Evolutionary conservation across 352 stramenopile species (phyloP).

Genomic region (Pythium rhizo-oryzae): DNA sequence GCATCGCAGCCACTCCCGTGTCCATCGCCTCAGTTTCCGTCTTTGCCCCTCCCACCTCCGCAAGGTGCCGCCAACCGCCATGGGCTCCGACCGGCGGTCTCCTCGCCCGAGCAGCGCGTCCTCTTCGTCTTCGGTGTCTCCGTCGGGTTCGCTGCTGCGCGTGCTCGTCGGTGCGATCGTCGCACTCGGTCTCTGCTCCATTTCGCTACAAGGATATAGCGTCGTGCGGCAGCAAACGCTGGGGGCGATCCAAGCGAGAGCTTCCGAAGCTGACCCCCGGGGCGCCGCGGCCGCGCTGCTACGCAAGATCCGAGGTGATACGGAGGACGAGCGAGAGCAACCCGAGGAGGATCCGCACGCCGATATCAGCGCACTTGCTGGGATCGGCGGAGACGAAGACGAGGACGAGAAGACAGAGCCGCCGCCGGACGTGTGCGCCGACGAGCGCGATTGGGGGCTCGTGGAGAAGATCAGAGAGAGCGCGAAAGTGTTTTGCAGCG

Average conservation of each 20-base stretch:
- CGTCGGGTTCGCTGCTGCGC: conserved; percentile 5
- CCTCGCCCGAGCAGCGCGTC: background rate
- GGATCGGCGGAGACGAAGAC: background rate
- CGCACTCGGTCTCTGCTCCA: conserved; percentile 10
- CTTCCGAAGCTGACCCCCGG: background rate
- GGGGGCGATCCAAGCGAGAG: background rate
- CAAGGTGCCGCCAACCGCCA: background rate
- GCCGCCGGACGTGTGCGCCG: conserved; percentile 28
- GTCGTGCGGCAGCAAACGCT: conserved; percentile 8
- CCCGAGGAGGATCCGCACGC: conserved; percentile 8
- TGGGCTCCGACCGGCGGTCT: background rate
- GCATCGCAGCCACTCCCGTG: too few species aligned
- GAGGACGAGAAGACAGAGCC: conserved; percentile 1
- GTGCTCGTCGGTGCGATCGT: conserved; percentile 6
- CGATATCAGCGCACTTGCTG: background rate
- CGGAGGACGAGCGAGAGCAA: background rate
- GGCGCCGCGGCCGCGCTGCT: conserved; percentile 4
- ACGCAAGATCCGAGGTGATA: background rate
- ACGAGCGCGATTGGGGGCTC: conserved; percentile 39
- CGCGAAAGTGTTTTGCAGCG: conserved; percentile 10
- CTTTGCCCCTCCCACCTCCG: too few species aligned
- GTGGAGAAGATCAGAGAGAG: conserved; percentile 10
- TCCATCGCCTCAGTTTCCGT: too few species aligned
- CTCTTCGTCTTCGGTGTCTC: background rate
- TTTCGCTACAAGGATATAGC: conserved; percentile 14